phyloP scores from a whole-genome alignment of 345 rosid species.

The Erysimum cheiranthoides region DNA sequence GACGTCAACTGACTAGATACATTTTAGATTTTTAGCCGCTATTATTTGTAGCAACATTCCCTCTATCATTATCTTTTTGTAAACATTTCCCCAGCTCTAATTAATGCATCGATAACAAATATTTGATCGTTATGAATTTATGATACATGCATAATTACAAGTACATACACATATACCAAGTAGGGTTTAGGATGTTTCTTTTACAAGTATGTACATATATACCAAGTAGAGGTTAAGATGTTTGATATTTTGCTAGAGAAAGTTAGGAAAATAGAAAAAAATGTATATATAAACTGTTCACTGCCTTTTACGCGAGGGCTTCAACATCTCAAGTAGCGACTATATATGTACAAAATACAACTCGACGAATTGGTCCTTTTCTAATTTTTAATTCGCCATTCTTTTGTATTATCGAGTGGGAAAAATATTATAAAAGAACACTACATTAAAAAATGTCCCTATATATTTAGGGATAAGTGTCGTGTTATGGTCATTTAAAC shows the following conservation, averaged over 20 bases:
- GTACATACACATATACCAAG: not conserved
- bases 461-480: slow-evolving; percentile 21
- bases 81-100: not conserved
- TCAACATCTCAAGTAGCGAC: slow-evolving; percentile 21
- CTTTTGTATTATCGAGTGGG: not conserved
- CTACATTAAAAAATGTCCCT: slow-evolving; percentile 5
- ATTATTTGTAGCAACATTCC: not conserved
- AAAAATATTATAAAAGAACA: not conserved
- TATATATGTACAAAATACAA: slow-evolving; percentile 18
- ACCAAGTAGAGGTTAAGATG: slow-evolving; percentile 1
- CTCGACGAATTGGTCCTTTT: slow-evolving; percentile 36
- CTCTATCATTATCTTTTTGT: not conserved
- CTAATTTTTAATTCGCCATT: not conserved
- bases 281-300: not conserved
- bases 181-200: not conserved
- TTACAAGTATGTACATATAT: not conserved
- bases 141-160: not conserved
- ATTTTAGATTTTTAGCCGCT: not conserved
- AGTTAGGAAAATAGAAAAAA: not conserved
- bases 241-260: not conserved
- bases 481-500: slow-evolving; percentile 13
- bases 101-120: not conserved
- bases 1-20: not conserved
- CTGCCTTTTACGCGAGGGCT: slow-evolving; percentile 14
- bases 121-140: not conserved